phyloP scores from a whole-genome alignment of 108 stramenopile genomes.

The Cyclotella kingstonii region DNA sequence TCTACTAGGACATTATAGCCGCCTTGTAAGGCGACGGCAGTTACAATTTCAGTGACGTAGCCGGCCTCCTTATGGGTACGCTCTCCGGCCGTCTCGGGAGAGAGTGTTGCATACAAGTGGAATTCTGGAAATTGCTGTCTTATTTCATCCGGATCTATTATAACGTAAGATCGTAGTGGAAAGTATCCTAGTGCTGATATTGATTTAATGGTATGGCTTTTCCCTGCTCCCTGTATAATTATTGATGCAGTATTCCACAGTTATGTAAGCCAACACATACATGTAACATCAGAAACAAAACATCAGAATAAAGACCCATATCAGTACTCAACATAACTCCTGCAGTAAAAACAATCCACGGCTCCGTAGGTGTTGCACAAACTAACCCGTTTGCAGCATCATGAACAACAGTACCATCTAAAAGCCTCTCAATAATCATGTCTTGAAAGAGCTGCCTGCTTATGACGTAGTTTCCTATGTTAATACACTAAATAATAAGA shows the following conservation, averaged over 20 bases:
- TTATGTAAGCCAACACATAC: not conserved
- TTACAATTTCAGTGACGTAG: conserved; percentile 69
- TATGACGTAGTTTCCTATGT: conserved; percentile 54
- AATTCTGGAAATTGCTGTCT: conserved; percentile 76
- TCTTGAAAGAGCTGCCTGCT: conserved; percentile 89
- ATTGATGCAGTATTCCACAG: not conserved
- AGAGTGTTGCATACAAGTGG: conserved; percentile 59
- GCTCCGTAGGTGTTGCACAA: conserved; percentile 80
- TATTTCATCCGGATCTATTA: conserved; percentile 87
- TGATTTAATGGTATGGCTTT: conserved; percentile 69
- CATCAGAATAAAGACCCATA: not conserved
- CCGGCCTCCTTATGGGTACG: conserved; percentile 83
- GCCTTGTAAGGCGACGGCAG: conserved; percentile 51
- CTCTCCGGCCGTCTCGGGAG: conserved; percentile 66
- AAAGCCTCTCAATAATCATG: conserved; percentile 62
- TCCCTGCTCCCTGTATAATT: conserved; percentile 60
- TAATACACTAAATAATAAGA: not conserved
- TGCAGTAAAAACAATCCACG: conserved; percentile 89
- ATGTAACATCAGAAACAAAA: not conserved
- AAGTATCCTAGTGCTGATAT: conserved; percentile 66
- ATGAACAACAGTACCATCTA: conserved; percentile 53
- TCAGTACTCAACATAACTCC: conserved; percentile 76
- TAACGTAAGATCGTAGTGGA: conserved; percentile 77
- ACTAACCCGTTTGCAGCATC: conserved; percentile 62
- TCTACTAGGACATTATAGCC: conserved; percentile 82